Evolutionary conservation across 2,329 filamentous ascomycete species (phyloP), one percentile per base, ranked within the genome.

Genomic region (Herpotrichia juniperi): DNA sequence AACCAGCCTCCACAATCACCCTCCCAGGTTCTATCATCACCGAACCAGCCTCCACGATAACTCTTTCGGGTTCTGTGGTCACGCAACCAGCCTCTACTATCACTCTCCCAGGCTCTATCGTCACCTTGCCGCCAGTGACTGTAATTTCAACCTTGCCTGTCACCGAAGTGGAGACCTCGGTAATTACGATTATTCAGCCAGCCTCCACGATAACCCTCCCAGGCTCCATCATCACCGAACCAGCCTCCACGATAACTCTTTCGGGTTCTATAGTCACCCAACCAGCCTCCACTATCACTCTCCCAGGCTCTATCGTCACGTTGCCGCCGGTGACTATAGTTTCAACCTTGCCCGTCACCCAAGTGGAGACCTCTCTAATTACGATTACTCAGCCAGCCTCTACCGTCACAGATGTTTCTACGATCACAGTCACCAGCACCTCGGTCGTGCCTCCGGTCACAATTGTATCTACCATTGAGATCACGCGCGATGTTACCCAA

Each of bases 351-450:
- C 10, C 35, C 11, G 34, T 43, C 17, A 25, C 42, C 5, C 28
- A 43, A 6, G 40, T 22, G 32, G 26, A 16, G 21, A 51, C 43
- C 19, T 47, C 16, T 31, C 16, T 53, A 4, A 44, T 37, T n/a
- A 53, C 51, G 2, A 34, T 50, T 17, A 46, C 40, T n/a, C 22
- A 45, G 17, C 25, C 50, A 11, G 26, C 45, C 7, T 42, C 37
- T 16, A 48, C 45, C 16, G 4, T 44, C 10, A 37, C 46, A 6
- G 28, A 31, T 14, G 37, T 39, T 14, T 35, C 7, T 7, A 43
- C 39, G 3, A 42, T 53, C 19, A 53, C 45, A n/a, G 17, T 53
- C n/a, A 53, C 46, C 14, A 49, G 25, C 21, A 43, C 37, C 12
- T 52, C 44, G 12, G 22, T 43, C 4, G 35, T 48, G 4, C 50